These are phyloP conservation scores for Condylostoma magnum DNA, from an alignment of 169 alveolate genomes.

Conservation along the genomic window DNA sequence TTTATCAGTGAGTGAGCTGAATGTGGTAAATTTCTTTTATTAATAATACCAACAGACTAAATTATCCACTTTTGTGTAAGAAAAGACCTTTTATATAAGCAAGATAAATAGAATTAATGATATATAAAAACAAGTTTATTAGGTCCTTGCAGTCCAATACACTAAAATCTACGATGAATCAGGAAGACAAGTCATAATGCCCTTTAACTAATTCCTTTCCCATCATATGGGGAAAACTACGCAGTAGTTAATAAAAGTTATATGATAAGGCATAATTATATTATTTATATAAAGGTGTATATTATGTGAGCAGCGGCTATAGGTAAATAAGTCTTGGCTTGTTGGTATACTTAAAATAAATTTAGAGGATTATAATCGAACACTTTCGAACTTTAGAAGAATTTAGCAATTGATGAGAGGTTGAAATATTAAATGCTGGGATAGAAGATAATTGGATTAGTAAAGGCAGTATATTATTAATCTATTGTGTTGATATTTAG, in stretches of 20 bases:
- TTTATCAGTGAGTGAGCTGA: too few relatives aligned
- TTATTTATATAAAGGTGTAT: not conserved
- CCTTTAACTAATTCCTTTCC: not conserved
- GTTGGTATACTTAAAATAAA: constrained; percentile 28
- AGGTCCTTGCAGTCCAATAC: not conserved
- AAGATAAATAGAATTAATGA: not conserved
- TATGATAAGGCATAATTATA: not conserved
- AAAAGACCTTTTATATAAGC: not conserved
- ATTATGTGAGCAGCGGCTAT: constrained; percentile 32
- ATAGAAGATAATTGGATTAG: constrained; percentile 37
- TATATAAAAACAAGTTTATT: not conserved
- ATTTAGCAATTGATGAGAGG: constrained; percentile 27
- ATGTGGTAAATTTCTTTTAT: too few relatives aligned
- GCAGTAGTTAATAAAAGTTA: not conserved
- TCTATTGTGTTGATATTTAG: constrained; percentile 26
- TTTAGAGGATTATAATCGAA: constrained; percentile 35
- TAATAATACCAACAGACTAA: too few relatives aligned
- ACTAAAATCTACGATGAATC: not conserved
- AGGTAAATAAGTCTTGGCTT: constrained; percentile 38
- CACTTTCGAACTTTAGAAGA: constrained; percentile 30
- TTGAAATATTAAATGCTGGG: constrained; percentile 50
- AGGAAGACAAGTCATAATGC: not conserved
- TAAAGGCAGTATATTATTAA: constrained; percentile 29
- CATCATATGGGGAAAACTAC: not conserved
- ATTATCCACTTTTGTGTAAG: not conserved